These are phyloP conservation scores for Phialophora chinensis DNA, from an alignment of 2,329 filamentous ascomycete genomes.

Conservation along the genomic window DNA sequence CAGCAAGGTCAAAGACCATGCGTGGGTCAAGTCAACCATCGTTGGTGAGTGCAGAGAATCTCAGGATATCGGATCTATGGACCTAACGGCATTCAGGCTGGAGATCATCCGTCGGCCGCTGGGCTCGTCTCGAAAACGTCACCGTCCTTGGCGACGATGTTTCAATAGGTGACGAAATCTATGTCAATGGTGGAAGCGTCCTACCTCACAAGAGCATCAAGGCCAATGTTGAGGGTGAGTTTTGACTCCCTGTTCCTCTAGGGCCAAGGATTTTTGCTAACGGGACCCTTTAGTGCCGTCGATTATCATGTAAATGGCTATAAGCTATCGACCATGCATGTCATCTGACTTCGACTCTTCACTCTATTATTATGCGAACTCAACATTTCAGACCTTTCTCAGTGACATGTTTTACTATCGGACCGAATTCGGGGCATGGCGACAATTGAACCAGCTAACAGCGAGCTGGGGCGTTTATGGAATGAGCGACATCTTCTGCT, in stretches of 20 bases:
- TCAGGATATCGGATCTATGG: not conserved
- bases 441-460: conserved; percentile 5
- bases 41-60: conserved; percentile 58
- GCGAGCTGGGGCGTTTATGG: conserved; percentile 17
- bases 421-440: conserved; percentile 12
- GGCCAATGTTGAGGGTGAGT: conserved; percentile 84
- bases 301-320: conserved; percentile 55
- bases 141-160: conserved; percentile 98
- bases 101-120: conserved; percentile 95
- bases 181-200: conserved; percentile 95
- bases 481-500: conserved; percentile 13
- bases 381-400: conserved; percentile 13
- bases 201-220: conserved; percentile 99
- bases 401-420: conserved; percentile 12
- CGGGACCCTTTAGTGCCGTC: conserved; percentile 48
- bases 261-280: conserved; percentile 12
- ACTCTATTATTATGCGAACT: conserved; percentile 10
- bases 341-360: conserved; percentile 15
- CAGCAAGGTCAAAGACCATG: conserved; percentile 97
- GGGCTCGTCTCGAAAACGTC: conserved; percentile 96
- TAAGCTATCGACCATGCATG: not conserved
- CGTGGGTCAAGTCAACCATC: conserved; percentile 98
- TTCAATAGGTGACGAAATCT: conserved; percentile 96
- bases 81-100: conserved; percentile 60
- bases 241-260: conserved; percentile 5